Evolutionary conservation across 257 asterid genomes (phyloP), one percentile per base, ranked within the genome.

Genomic region (Solanum sparsipilum): DNA sequence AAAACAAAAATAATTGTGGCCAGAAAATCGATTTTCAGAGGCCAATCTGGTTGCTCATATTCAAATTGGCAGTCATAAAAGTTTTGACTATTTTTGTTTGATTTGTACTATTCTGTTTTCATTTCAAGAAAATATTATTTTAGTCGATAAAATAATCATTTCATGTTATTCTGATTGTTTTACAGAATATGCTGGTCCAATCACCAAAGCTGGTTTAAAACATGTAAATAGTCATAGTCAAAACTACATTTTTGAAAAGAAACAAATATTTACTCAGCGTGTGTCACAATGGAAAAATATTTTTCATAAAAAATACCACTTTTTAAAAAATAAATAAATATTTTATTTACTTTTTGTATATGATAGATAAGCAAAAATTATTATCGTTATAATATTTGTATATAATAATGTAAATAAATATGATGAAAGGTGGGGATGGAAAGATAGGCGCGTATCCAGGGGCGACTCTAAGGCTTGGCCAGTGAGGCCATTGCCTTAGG

Each of bases 351-450:
- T 46, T 46, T 4, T 46, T 13, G 18, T 46, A 46, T 46, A 2
- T 5, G 3, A 5, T 56, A 18, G n/a, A 0, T 56, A 7, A 56
- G 10, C 0, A 56, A 56, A 56, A 48, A 2, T 0, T 48, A 48
- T 15, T 48, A 5, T 48, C 8, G 21, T 48, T 48, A 15, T 0
- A 48, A 48, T 48, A 48, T 48, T 48, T 48, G 21, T 15, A 48
- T 48, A 48, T 15, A 48, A 16, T 48, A 48, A 48, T 15, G 5
- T 48, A 15, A 15, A 15, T 13, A 48, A 48, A 13, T 15, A 48
- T 48, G 21, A 5, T 48, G 60, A 5, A 3, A 15, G 60, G 8
- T 15, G 21, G 60, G 8, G 3, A 15, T 48, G 60, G 60, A 15
- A 48, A 48, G 58, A 21, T 44, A 44, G 18, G 41, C 39, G 39